Percentiles rank a stretch among this genome's conserved stretches.
Conservation (phyloP, 177 flowering plant genomes). For the Tripterygium wilfordii region DNA sequence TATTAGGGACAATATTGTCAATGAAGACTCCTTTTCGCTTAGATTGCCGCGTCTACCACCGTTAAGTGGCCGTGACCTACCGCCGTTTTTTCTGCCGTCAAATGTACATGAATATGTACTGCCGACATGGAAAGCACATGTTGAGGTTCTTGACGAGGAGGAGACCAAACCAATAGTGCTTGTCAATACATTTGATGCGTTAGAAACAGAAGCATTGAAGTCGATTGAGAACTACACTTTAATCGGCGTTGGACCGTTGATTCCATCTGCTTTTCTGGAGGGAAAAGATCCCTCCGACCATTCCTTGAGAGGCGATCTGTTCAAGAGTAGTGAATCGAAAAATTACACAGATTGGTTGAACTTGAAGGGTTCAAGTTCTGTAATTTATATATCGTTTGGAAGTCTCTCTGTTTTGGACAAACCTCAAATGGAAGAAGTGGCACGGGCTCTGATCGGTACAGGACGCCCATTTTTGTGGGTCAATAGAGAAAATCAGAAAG, state of each 20-base stretch:
- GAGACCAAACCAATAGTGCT: constrained; percentile 23
- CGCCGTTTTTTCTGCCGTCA: constrained; percentile 27
- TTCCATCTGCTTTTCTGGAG: constrained; percentile 21
- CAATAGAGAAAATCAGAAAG: constrained; percentile 9
- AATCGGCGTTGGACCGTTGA: constrained; percentile 35
- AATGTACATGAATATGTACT: background rate
- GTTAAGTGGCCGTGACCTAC: constrained; percentile 29
- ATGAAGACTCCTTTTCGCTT: constrained; percentile 14
- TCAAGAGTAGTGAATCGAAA: background rate
- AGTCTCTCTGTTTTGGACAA: constrained; percentile 19
- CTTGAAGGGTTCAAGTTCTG: constrained; percentile 27
- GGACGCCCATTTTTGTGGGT: constrained; percentile 51
- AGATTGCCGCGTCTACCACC: constrained; percentile 41
- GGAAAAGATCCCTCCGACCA: constrained; percentile 17
- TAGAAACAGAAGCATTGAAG: constrained; percentile 24
- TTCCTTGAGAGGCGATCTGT: background rate
- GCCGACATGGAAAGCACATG: constrained; percentile 7
- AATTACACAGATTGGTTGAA: constrained; percentile 35
- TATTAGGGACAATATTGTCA: background rate
- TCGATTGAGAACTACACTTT: constrained; percentile 12
- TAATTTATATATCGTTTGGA: constrained; percentile 51
- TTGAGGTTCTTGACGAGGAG: constrained; percentile 3
- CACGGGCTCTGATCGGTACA: constrained; percentile 15
- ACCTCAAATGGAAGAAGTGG: constrained; percentile 35
- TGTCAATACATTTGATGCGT: constrained; percentile 36